Percentiles rank a stretch among this genome's conserved stretches.
phyloP scores from a whole-genome alignment of 805 yeast genomes.

The Pichia occidentalis region DNA sequence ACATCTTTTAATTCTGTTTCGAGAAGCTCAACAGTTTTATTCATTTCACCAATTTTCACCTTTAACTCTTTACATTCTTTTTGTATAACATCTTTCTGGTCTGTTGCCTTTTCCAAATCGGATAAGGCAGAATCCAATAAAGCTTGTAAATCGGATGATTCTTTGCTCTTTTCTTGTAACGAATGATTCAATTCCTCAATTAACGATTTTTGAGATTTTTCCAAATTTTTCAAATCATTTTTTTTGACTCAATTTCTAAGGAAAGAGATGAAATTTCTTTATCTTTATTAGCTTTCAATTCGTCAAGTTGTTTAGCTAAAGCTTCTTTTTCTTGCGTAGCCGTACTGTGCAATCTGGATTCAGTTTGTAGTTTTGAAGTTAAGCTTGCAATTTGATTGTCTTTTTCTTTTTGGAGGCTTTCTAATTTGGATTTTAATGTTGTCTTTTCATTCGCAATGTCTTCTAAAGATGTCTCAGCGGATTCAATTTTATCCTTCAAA shows the following conservation, averaged over 20 bases:
- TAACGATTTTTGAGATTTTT: neutral
- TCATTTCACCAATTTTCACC: neutral
- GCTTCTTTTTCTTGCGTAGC: neutral
- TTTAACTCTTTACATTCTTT: neutral
- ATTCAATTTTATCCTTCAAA: neutral
- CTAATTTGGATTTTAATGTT: neutral
- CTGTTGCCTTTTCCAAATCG: too few relatives aligned
- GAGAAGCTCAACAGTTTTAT: too few relatives aligned
- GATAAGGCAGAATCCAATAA: neutral
- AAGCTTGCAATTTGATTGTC: too few relatives aligned
- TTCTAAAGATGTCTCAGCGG: neutral
- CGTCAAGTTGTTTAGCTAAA: neutral
- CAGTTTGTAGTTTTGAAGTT: too few relatives aligned
- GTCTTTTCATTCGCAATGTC: neutral
- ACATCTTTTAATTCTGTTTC: constrained; percentile 1
- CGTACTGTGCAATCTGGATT: too few relatives aligned
- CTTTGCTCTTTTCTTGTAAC: neutral
- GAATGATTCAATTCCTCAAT: neutral
- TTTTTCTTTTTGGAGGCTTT: neutral
- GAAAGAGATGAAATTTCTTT: neutral
- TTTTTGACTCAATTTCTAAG: too few relatives aligned
- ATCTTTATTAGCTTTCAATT: neutral
- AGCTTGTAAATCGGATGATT: neutral
- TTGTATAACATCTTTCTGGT: too few relatives aligned
- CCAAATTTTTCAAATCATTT: too few relatives aligned